Evolutionary conservation across 352 stramenopile species (phyloP).

Genomic region (Phytopythium helicoides): DNA sequence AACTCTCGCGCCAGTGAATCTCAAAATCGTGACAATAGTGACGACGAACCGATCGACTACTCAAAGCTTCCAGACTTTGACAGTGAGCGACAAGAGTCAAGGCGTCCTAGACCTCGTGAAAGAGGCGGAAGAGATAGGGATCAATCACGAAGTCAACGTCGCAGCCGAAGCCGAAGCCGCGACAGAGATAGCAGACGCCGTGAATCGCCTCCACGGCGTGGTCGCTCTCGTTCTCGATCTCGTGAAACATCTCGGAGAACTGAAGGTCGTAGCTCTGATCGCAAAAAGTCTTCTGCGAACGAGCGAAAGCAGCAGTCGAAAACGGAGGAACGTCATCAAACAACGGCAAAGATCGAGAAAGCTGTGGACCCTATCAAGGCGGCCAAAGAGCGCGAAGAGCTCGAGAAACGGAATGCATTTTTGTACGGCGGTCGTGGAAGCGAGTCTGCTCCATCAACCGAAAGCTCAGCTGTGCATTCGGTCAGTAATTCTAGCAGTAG

Average conservation of each 20-base stretch:
- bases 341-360: neutral
- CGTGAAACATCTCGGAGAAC: constrained; percentile 10
- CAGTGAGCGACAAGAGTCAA: neutral
- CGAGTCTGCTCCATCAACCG: neutral
- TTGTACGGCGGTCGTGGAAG: constrained; percentile 40
- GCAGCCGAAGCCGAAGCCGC: constrained; percentile 37
- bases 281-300: constrained; percentile 3
- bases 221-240: constrained; percentile 26
- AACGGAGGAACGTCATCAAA: constrained; percentile 4
- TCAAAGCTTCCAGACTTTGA: constrained; percentile 74
- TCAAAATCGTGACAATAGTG: constrained; percentile 23
- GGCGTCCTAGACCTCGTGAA: constrained; percentile 4
- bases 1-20: neutral
- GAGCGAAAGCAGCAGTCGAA: constrained; percentile 5
- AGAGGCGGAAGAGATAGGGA: constrained; percentile 1
- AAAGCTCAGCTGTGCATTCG: neutral
- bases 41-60: constrained; percentile 79
- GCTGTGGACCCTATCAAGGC: constrained; percentile 25
- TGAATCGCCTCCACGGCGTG: constrained; percentile 1
- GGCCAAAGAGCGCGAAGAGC: constrained; percentile 32
- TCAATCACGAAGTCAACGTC: constrained; percentile 12
- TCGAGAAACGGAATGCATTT: constrained; percentile 55
- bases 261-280: neutral
- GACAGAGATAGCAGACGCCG: constrained; percentile 12
- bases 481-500: neutral